Evolutionary conservation across 2,329 filamentous ascomycete genomes (phyloP), one percentile per base, ranked within the genome.

Genomic region (Trichothecium roseum): DNA sequence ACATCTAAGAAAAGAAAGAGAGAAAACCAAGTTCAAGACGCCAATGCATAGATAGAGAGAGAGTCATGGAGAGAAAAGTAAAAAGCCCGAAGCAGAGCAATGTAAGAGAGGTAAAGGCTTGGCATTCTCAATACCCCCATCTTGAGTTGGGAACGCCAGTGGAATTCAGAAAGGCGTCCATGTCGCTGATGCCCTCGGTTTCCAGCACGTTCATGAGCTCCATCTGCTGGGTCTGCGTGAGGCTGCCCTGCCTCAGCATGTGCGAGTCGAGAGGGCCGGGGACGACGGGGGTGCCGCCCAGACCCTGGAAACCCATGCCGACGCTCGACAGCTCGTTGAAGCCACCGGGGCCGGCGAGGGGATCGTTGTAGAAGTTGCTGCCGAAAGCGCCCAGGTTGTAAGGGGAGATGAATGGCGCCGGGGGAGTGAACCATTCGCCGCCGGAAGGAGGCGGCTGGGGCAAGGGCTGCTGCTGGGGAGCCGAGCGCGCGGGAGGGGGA

Each of bases 131-230:
- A 31, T 52, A 60, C 6, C 20, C 20, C 56, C 58, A 60, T 34
- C 46, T 48, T 8, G 43, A 45, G 34, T 50, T 54, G 4, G 51
- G 36, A 38, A 57, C 42, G 8, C 43, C 47, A 1, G 45, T 50
- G 3, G 51, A 57, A 59, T 60, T 74, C 45, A 81, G 55, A 37
- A 76, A 74, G 12, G 66, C 65, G 43, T 79, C 69, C 45, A 81
- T 78, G 34, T 79, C 75, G 13, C 32, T 28, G 51, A 78, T 60
- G 1, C 76, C 77, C 44, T 81, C 73, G 45, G 65, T 82, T 55
- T 91, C 83, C 24, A 94, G 68, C 33, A 78, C 78, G 37, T 79
- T 76, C 81, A 93, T 86, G 27, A 94, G 64, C 61, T 94, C 84
- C 42, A 80, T 61, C 57, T 91, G 85, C 56, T 93, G 84, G 49